Base-by-base conservation (phyloP, 306 rosid genomes). In the Gillenia trifoliata region DNA sequence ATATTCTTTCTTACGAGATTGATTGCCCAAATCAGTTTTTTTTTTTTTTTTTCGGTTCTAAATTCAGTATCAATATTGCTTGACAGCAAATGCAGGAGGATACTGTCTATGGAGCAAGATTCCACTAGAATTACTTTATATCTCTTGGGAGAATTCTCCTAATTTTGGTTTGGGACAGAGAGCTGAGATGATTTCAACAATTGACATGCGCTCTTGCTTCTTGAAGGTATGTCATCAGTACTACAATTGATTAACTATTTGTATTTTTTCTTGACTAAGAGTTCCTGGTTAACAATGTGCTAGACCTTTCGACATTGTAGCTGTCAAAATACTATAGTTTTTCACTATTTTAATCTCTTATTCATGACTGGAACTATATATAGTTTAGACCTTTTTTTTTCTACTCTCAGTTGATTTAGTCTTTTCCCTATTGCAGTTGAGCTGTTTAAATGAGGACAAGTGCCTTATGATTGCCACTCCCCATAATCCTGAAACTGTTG, bases 101-200 rank as follows among this genome's bases (percentile, higher is more conserved):
- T 68, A 68, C 73, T 92, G 97, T 82, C 74, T 88, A 38, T 84
- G 77, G 84, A 92, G 88, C 64, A 88, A 86, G 84, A 80, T 92
- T 78, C 84, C 92, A 47, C 70, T 95, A 50, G 88, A 90, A 73
- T 69, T 81, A 66, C 85, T 87, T 64, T 87, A 89, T 75, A 69
- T 64, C 63, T 72, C 85, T 9, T 92, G 93, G 93, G 81, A 81
- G 66, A 81, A 63, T 65, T 82, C 87, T 81, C 83, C 87, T 38
- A 81, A 82, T 71, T 89, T 90, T 74, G 72, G 78, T 77, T 72
- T 82, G 85, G 92, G 88, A 62, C 88, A 80, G 85, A 85, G 85
- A 81, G 92, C 89, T 30, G 90, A 87, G 85, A 76, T 85, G 61
- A 79, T 78, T 75, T 68, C 84, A 29, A 77, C 85, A 19, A 71